Base-by-base conservation (phyloP, 495 filamentous ascomycete genomes). In the Penicillium flavigenum region DNA sequence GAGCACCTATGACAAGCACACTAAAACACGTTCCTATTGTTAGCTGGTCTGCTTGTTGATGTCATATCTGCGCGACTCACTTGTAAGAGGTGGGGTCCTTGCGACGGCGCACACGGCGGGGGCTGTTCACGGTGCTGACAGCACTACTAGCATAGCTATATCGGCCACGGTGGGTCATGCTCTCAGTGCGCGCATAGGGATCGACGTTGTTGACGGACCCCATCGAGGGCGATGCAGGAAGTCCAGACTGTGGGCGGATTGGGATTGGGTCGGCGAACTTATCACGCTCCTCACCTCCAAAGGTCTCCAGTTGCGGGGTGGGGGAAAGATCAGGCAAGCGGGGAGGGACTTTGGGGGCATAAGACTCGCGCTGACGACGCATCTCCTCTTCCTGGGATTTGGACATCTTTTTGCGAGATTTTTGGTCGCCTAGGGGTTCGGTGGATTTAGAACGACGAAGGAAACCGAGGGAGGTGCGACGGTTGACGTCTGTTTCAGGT, bases 41-140 rank as follows among this genome's bases (percentile, higher is more conserved):
- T 31, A 29, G 22, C 10, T 43, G 14, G 26, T 14, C 2, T 24
- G 5, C 2, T 36, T 20, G 7, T 20, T 17, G 12, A 4, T 51
- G 9, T 27, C n/a, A 14, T n/a, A 41, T 19, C n/a, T 14, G 8
- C 46, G 44, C 26, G 24, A 65, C 92, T 83, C 79, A 98, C 94
- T 98, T 98, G 81, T 97, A 98, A 7, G 94, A 90, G 6, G 92
- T 97, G 20, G 94, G 94, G 67, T 98, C 94, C 79, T 94, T 96
- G 76, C 94, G 88, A 72, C 94, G 86, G 61, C 94, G 84, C 47
- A 98, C 86, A 66, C 94, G 85, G 59, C 94, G 85, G 43, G 94
- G 94, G 74, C 90, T 96, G 78, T 96, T 96, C 75, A 96, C 86
- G 56, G 90, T 90, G 75, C 90, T 96, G 49, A 90, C 81, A 31